Base-by-base conservation (phyloP, 169 alveolate genomes). In the Cystoisospora suis region DNA sequence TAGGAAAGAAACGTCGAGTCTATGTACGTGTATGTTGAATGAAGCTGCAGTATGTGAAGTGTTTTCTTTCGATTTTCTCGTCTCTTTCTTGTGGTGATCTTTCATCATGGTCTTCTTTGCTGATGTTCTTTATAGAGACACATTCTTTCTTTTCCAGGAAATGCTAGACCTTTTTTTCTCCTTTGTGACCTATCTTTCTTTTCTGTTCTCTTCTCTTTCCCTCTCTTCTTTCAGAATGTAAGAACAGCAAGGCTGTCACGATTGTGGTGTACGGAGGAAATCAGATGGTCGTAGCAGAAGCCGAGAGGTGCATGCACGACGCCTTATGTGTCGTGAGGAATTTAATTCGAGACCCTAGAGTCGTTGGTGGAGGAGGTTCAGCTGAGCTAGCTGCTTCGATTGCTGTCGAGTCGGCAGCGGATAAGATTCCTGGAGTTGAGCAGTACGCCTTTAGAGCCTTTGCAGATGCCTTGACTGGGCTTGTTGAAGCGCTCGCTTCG, bases 291-390 rank as follows among this genome's bases (percentile, higher is more conserved):
- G 98, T 98, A 7, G 99, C 98, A 79, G 99, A 99, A 94, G 99
- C 99, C 40, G 98, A 97, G 93, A 95, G 99, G 91, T 98, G 99
- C 91, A 96, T 99, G 77, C 99, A 99, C 95, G 99, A 99, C 95
- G 99, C 99, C 38, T 92, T 98, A 46, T 99, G 99, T 95, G 99
- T 98, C 32, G 99, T 99, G 20, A 59, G 95, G 75, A 95, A 96
- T 70, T 79, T 96, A 83, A 95, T 97, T 38, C 93, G 98, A 56
- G 97, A 97, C 93, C 92, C 96, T 56, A 91, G 97, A 70, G 97
- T 99, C 4, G 98, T 98, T 34, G 98, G 99, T 38, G 99, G 99
- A 32, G 99, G 99, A 2, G 99, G 99, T 9, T 98, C 99, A 7
- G 96, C 99, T 45, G 99, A 99, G 93, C 97, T 98, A 29, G 98